Conservation (phyloP, 2,329 filamentous ascomycete genomes). For the Phaeosphaeriaceae sp. region DNA sequence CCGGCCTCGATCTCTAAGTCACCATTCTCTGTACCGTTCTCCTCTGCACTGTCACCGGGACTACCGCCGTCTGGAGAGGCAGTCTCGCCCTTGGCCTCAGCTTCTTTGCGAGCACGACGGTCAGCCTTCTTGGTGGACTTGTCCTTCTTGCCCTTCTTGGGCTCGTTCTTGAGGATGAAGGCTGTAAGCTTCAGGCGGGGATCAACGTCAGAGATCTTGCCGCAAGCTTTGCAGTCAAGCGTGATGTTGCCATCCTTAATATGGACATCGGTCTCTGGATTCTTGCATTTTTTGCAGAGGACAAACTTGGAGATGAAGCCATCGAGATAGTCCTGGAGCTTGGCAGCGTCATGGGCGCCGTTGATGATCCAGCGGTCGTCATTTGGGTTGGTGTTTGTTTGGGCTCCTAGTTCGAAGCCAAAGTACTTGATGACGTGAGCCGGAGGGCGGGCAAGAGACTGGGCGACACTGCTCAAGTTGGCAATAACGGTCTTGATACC, state of each 20-base stretch:
- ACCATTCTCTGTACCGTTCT: constrained; percentile 66
- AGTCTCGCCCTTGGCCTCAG: constrained; percentile 62
- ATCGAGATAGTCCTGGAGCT: constrained; percentile 97
- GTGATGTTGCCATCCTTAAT: constrained; percentile 93
- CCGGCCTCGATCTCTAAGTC: constrained; percentile 72
- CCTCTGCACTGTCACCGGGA: constrained; percentile 70
- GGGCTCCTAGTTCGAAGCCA: constrained; percentile 96
- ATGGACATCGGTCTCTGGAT: constrained; percentile 94
- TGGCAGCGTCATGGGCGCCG: constrained; percentile 90
- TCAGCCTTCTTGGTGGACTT: constrained; percentile 90
- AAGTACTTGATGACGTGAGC: constrained; percentile 99
- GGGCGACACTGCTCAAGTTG: constrained; percentile 92
- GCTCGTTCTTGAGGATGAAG: constrained; percentile 96
- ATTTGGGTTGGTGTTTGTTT: constrained; percentile 96
- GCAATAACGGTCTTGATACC: constrained; percentile 99
- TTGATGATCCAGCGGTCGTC: constrained; percentile 99
- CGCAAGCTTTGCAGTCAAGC: constrained; percentile 98
- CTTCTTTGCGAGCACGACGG: constrained; percentile 83
- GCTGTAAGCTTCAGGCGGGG: constrained; percentile 93
- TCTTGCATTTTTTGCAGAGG: constrained; percentile 99
- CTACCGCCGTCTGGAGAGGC: constrained; percentile 62
- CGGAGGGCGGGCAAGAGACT: constrained; percentile 89
- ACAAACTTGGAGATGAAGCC: constrained; percentile 99
- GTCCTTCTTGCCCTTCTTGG: constrained; percentile 94
- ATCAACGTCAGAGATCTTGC: constrained; percentile 89